Evolutionary conservation across 306 rosid species (phyloP).

Genomic region (Vigna reflexopilosa): DNA sequence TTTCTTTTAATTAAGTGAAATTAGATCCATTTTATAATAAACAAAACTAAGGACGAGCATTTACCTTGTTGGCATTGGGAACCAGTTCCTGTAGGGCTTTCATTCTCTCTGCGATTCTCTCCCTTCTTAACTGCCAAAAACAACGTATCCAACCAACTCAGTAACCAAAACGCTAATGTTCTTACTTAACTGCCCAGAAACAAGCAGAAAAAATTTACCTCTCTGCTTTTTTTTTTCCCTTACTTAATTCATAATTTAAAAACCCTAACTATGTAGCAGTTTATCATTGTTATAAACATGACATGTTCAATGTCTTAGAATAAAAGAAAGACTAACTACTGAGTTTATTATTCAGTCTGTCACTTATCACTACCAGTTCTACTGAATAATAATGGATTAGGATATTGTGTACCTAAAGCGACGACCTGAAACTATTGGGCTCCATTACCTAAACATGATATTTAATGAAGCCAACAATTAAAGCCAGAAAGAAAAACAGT

Average conservation of each 20-base stretch:
- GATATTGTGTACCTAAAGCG: constrained; percentile 27
- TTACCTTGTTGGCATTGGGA: constrained; percentile 95
- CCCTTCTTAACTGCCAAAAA: constrained; percentile 83
- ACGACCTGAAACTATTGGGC: constrained; percentile 33
- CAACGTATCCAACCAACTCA: constrained; percentile 1
- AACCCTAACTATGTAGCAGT: background rate
- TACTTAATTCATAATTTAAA: background rate
- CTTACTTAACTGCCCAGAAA: background rate
- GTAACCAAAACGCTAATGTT: background rate
- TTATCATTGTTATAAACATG: too few species aligned
- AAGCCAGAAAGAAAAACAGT: constrained; percentile 27
- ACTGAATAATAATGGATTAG: background rate
- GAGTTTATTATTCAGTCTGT: background rate
- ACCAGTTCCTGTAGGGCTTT: constrained; percentile 94
- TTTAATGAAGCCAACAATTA: constrained; percentile 13
- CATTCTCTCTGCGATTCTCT: constrained; percentile 98
- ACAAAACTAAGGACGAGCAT: constrained; percentile 10
- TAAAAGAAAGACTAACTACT: background rate
- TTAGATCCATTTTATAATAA: background rate
- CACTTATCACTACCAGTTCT: background rate
- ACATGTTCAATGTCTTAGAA: too few species aligned
- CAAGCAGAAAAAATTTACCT: background rate
- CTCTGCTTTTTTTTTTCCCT: background rate
- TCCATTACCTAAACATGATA: constrained; percentile 41
- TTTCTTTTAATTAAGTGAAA: background rate